Base-by-base conservation (phyloP, 2,329 filamentous ascomycete genomes). In the Xenosphaeropsis pyriputrescens region DNA sequence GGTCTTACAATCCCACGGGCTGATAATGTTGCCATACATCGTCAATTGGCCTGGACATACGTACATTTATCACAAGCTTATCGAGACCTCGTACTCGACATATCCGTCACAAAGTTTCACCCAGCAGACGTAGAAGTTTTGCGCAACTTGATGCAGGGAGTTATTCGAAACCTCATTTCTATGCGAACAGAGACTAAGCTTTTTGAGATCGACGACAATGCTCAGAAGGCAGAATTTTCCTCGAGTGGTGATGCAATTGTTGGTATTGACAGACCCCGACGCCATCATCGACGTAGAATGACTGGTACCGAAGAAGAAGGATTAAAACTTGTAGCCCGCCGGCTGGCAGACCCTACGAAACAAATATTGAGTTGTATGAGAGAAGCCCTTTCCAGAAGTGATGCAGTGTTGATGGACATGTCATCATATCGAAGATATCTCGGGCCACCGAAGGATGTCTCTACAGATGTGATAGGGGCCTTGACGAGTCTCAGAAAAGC, bases 21-120 rank as follows among this genome's bases (percentile, higher is more conserved):
- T 33, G 52, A 62, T 40, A 52, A 50, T 12, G 42, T 54, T 9
- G 48, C 43, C 29, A 50, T 57, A 43, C 61, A 65, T 22, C 58
- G 65, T 32, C 57, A 60, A 29, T 53, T 76, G 14, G 61, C 64
- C 4, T 62, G 61, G 42, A 61, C 64, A 1, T 73, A 73, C 41
- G 68, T 75, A 41, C 63, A 69, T 40, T 57, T 75, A 38, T 73
- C 71, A 12, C 60, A 70, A 43, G 65, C 65, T 2, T 65, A 70
- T 41, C 61, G 71, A 50, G 72, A 76, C 45, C 61, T 75, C 41
- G 60, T 62, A 11, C 61, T 72, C 37, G 71, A 75, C 38, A 60
- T 73, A n/a, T 68, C 70, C 2, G 53, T 74, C 4, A 72, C 68
- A 1, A 59, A 64, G 1, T 69, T 74, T 40, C 54, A 53, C 9